Percentiles rank a stretch among this genome's conserved stretches.
phyloP scores from a whole-genome alignment of 2,329 filamentous ascomycete genomes.

The Colletotrichum magnum region DNA sequence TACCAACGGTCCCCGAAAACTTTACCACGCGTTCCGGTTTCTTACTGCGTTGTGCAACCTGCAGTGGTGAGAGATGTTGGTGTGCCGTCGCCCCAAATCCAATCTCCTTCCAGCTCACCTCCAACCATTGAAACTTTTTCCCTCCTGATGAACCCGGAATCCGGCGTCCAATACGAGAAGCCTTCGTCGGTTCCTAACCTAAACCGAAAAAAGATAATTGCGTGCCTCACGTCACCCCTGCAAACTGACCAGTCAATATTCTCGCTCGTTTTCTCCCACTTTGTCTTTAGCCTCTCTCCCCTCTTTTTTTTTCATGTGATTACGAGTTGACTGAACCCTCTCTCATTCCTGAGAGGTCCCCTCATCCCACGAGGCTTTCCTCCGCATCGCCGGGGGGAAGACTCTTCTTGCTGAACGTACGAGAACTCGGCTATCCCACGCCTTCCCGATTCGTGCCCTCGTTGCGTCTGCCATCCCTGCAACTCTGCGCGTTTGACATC shows the following conservation, averaged over 20 bases:
- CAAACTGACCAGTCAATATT: slow-evolving; percentile 36
- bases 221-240: slow-evolving; percentile 15
- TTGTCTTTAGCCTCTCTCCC: not conserved
- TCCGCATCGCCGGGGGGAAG: too few species aligned
- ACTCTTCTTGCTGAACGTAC: too few species aligned
- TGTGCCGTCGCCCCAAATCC: slow-evolving; percentile 6
- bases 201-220: slow-evolving; percentile 17
- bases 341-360: too few species aligned
- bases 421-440: too few species aligned
- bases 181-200: slow-evolving; percentile 1
- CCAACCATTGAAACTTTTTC: not conserved
- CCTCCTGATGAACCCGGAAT: slow-evolving; percentile 1
- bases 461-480: not conserved
- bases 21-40: too few species aligned
- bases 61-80: not conserved
- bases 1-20: too few species aligned
- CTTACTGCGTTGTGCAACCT: too few species aligned
- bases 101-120: not conserved
- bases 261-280: slow-evolving; percentile 20
- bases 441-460: not conserved
- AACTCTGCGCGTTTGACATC: not conserved
- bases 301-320: not conserved
- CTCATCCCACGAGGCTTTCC: too few species aligned
- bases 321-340: not conserved
- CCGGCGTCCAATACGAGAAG: not conserved